Evolutionary conservation across 2,329 filamentous ascomycete genomes (phyloP).

Genomic region (Tolypocladium pustulatum): DNA sequence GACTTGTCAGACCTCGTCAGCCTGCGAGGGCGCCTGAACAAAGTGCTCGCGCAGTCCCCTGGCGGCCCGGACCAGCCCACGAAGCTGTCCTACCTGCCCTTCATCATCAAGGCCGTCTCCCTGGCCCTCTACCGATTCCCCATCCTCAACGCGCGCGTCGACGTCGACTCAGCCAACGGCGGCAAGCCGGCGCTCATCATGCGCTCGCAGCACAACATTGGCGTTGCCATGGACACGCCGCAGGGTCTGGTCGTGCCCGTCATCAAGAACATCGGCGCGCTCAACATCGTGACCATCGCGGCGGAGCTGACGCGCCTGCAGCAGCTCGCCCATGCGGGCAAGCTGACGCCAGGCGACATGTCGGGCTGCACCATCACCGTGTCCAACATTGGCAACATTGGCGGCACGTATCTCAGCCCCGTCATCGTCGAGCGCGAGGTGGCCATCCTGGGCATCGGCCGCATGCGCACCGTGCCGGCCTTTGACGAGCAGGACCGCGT

Average conservation of each 20-base stretch:
- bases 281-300: slow-evolving; percentile 70
- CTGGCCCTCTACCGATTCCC: slow-evolving; percentile 73
- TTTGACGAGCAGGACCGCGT: slow-evolving; percentile 55
- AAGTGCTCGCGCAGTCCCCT: slow-evolving; percentile 31
- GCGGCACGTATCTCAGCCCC: slow-evolving; percentile 82
- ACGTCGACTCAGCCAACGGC: slow-evolving; percentile 39
- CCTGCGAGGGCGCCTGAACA: slow-evolving; percentile 67
- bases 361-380: slow-evolving; percentile 86
- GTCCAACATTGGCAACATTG: slow-evolving; percentile 92
- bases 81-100: slow-evolving; percentile 83
- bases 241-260: slow-evolving; percentile 84
- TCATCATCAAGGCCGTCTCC: slow-evolving; percentile 92
- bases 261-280: slow-evolving; percentile 68
- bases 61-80: slow-evolving; percentile 36
- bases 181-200: slow-evolving; percentile 65
- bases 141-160: slow-evolving; percentile 77
- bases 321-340: slow-evolving; percentile 60
- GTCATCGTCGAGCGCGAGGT: slow-evolving; percentile 88
- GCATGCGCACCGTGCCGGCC: slow-evolving; percentile 68
- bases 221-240: slow-evolving; percentile 90
- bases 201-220: slow-evolving; percentile 85
- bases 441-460: slow-evolving; percentile 81
- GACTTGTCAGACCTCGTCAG: slow-evolving; percentile 67
- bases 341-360: slow-evolving; percentile 65
- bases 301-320: slow-evolving; percentile 66